Base-by-base conservation (phyloP, 23 red algal genomes). In the Agarophyton chilense region DNA sequence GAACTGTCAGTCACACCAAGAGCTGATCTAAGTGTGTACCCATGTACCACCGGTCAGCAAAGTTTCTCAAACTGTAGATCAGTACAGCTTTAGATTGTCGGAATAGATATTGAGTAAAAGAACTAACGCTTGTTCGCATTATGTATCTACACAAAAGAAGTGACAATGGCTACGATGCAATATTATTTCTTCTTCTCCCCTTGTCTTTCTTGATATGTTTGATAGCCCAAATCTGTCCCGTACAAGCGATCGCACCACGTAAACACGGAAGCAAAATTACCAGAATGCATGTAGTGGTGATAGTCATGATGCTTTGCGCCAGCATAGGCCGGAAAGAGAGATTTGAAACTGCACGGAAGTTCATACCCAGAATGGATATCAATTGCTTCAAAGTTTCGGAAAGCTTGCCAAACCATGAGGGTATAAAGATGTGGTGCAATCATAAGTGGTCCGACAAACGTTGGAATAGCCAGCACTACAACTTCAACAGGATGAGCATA, bases 301-400 rank as follows among this genome's bases (percentile, higher is more conserved):
- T 98, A 88, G 64, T 98, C 96, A 63, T 98, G 96, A 62, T 92
- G 90, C 14, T 90, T 86, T 31, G 96, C 93, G 35, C 96, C 96
- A 14, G 83, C 96, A 66, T 95, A 94, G 26, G 81, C 78, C 40
- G 89, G 89, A 31, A 95, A 71, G 6, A 83, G 73, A 8, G 84
- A 71, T 33, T 95, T 95, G 24, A 94, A 87, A 26, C 74, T 87
- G 47, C 55, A 94, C 13, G 88, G 87, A 49, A 93, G 34, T 72
- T 95, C 96, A 72, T 98, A 98, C 3, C 96, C 96, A 33, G 90
- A 94, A 79, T 98, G 96, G 22, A 89, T 85, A 56, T 98, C 96
- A 21, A 98, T 91, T 0, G 96, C 92, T 76, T 98, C 90, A 41
- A 82, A 95, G 70, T 90, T 91, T 28, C 96, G 93, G 29, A 98